These are phyloP conservation scores for Kuraishia borneana DNA, from an alignment of 805 yeast genomes.

Conservation along the genomic window DNA sequence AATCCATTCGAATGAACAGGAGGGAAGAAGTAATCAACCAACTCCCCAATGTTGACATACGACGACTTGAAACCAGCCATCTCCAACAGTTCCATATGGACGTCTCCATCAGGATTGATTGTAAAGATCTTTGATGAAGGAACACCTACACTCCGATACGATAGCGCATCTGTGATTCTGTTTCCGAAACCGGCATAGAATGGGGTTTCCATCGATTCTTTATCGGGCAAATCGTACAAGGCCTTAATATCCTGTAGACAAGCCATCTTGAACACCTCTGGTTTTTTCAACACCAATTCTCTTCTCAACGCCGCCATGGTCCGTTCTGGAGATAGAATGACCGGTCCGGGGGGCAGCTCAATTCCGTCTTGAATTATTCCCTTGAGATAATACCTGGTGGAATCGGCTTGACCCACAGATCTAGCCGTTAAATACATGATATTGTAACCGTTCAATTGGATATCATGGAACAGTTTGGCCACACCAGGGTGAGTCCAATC, in stretches of 20 bases:
- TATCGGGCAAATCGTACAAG: conserved; percentile 33
- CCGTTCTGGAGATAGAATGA: conserved; percentile 87
- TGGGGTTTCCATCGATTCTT: conserved; percentile 52
- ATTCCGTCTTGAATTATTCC: conserved; percentile 71
- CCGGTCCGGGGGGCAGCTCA: conserved; percentile 81
- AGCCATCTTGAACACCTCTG: conserved; percentile 98
- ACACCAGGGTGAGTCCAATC: conserved; percentile 99
- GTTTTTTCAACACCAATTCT: conserved; percentile 88
- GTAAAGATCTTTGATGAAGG: conserved; percentile 94
- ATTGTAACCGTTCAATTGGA: conserved; percentile 78
- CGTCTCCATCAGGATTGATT: conserved; percentile 93
- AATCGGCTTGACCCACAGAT: conserved; percentile 90
- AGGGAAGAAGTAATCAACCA: conserved; percentile 96
- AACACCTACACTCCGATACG: conserved; percentile 86
- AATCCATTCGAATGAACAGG: conserved; percentile 31
- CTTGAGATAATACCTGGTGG: conserved; percentile 72
- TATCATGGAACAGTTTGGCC: conserved; percentile 84
- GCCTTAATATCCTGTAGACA: conserved; percentile 79
- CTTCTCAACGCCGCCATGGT: conserved; percentile 91
- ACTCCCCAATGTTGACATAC: conserved; percentile 80
- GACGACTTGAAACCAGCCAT: conserved; percentile 87
- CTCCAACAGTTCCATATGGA: conserved; percentile 91
- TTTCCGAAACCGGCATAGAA: conserved; percentile 98
- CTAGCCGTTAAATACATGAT: conserved; percentile 90
- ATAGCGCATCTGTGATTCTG: conserved; percentile 90